Evolutionary conservation across 495 filamentous ascomycete genomes (phyloP).

Genomic region (Beverwykella pulmonaria): DNA sequence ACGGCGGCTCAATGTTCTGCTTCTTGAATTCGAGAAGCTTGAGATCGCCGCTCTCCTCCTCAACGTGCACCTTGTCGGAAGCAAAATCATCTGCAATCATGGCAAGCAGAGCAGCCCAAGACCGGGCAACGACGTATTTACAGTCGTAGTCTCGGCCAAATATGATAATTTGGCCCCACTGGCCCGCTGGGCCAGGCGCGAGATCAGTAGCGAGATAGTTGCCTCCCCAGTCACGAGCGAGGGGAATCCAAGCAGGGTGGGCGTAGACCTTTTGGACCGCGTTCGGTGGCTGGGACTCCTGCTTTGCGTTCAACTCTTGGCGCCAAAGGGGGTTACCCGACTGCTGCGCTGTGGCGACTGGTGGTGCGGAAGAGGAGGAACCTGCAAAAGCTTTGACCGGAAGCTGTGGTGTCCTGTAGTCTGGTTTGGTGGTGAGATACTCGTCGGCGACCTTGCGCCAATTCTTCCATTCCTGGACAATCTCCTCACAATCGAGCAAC

Average conservation of each 20-base stretch:
- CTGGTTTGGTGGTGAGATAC: slow-evolving; percentile 64
- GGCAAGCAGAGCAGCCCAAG: slow-evolving; percentile 87
- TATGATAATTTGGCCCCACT: slow-evolving; percentile 95
- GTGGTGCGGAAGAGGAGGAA: slow-evolving; percentile 48
- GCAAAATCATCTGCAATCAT: slow-evolving; percentile 85
- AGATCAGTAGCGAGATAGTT: slow-evolving; percentile 96
- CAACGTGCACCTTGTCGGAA: slow-evolving; percentile 82
- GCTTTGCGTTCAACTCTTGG: slow-evolving; percentile 78
- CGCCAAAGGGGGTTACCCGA: slow-evolving; percentile 70
- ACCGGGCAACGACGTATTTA: slow-evolving; percentile 93
- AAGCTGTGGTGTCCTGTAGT: slow-evolving; percentile 51
- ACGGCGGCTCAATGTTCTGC: slow-evolving; percentile 85
- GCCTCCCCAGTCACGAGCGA: slow-evolving; percentile 96
- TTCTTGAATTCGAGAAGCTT: slow-evolving; percentile 87
- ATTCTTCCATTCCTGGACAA: slow-evolving; percentile 95
- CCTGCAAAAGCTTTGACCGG: slow-evolving; percentile 71
- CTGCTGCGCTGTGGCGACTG: slow-evolving; percentile 46
- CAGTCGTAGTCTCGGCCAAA: slow-evolving; percentile 98
- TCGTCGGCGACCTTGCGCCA: slow-evolving; percentile 93
- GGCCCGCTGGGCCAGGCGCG: slow-evolving; percentile 84
- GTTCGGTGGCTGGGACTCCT: slow-evolving; percentile 84
- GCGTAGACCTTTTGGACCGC: slow-evolving; percentile 92
- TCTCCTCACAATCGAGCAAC: slow-evolving; percentile 97
- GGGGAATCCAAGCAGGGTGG: slow-evolving; percentile 92
- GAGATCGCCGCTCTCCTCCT: slow-evolving; percentile 89